These are phyloP conservation scores for Cladophialophora carrionii DNA, from an alignment of 2,329 filamentous ascomycete genomes.

Conservation along the genomic window DNA sequence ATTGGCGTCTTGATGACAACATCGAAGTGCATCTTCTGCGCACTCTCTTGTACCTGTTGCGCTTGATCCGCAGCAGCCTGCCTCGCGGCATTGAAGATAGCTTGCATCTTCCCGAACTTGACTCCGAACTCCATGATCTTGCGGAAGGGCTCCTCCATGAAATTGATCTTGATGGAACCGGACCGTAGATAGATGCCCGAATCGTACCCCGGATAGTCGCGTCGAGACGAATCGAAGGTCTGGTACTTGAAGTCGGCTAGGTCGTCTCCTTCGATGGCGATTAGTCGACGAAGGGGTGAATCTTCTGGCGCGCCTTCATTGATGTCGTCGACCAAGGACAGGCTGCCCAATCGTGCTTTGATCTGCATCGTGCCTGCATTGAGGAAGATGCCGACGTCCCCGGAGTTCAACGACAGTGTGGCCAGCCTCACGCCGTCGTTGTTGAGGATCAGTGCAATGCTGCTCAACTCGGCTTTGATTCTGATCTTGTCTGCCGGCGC, in stretches of 20 bases:
- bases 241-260: conserved; percentile 97
- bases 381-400: conserved; percentile 87
- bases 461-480: conserved; percentile 91
- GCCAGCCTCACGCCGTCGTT: conserved; percentile 95
- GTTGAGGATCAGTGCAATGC: conserved; percentile 91
- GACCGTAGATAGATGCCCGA: conserved; percentile 87
- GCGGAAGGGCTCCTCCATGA: conserved; percentile 93
- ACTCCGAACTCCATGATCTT: conserved; percentile 98
- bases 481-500: conserved; percentile 70
- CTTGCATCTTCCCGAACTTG: conserved; percentile 99
- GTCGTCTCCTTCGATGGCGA: conserved; percentile 94
- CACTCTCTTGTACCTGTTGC: conserved; percentile 87
- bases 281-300: conserved; percentile 79
- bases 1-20: conserved; percentile 93
- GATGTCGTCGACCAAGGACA: conserved; percentile 89
- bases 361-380: conserved; percentile 85
- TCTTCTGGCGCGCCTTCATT: conserved; percentile 83
- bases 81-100: conserved; percentile 94
- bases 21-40: conserved; percentile 90
- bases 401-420: conserved; percentile 88
- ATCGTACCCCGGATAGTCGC: conserved; percentile 89
- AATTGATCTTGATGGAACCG: conserved; percentile 95
- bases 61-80: conserved; percentile 94
- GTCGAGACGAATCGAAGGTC: conserved; percentile 78
- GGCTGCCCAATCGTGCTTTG: conserved; percentile 80